Evolutionary conservation across 2,329 filamentous ascomycete species (phyloP).

Genomic region (Cladorrhinum sp.): DNA sequence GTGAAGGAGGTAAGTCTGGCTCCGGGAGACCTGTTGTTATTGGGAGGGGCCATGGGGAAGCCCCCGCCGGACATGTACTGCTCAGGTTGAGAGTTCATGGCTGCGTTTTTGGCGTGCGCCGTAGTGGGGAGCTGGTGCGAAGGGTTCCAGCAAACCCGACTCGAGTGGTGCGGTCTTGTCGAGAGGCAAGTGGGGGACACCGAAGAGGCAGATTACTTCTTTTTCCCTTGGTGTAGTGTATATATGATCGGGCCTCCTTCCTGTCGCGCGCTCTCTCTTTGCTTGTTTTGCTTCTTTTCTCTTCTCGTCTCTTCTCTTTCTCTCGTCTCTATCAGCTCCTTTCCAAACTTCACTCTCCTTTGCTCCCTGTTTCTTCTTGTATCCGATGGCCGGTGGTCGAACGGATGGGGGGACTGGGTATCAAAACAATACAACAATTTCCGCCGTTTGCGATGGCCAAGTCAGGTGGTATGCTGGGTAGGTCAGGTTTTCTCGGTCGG

Average conservation of each 20-base stretch:
- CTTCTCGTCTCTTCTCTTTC: not conserved
- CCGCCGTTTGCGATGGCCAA: not conserved
- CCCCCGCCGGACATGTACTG: not conserved
- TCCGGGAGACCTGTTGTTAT: slow-evolving; percentile 28
- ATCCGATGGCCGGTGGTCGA: not conserved
- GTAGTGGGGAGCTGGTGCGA: not conserved
- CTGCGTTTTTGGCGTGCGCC: not conserved
- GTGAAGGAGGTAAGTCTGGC: slow-evolving; percentile 31
- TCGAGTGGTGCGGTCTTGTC: not conserved
- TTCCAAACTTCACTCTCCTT: not conserved
- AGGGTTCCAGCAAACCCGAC: not conserved
- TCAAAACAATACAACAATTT: not conserved
- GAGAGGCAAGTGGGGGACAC: not conserved
- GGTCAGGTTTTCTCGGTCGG: too few species aligned
- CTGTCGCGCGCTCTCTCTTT: not conserved
- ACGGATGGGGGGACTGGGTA: not conserved
- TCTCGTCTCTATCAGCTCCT: not conserved
- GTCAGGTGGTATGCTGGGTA: too few species aligned
- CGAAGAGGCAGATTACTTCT: not conserved
- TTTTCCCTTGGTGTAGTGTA: not conserved
- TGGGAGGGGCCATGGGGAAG: not conserved
- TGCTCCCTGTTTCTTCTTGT: not conserved
- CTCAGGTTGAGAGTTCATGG: not conserved
- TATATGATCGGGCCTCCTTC: not conserved
- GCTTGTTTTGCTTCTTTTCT: not conserved